Base-by-base conservation (phyloP, 208 protist genomes). In the Acanthamoeba royreba region DNA sequence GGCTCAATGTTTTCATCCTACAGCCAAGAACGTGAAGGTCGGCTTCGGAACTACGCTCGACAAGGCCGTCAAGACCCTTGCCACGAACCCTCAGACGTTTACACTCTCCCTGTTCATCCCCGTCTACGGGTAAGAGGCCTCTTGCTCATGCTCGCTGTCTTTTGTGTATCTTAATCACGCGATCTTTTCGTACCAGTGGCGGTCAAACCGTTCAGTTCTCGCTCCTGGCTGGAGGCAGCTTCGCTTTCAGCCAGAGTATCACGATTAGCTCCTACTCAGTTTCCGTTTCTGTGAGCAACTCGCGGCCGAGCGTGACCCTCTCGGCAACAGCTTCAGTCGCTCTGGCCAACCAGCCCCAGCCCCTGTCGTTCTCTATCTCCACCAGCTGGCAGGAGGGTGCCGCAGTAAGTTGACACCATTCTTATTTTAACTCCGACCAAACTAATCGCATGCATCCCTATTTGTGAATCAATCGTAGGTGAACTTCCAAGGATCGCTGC, bases 371-470 rank as follows among this genome's bases (percentile, higher is more conserved):
- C 49, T 42, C 46, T 35, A 19, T 58, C 25, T 28, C 77, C n/a
- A 45, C 77, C 77, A 87, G 35, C 49, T 87, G 77, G 77, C 77
- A 87, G 77, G 46, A 87, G 49, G 35, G 55, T 31, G 35, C 77
- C 19, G 49, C 49, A 19, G 49, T 25, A 55, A 55, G 49, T 55
- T 55, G 49, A 55, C 49, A 25, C 49, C 49, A 55, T 55, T 55
- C 49, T 9, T 55, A 19, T 55, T 9, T 55, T 55, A 9, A 55
- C 19, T 9, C 13, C 19, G 49, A 19, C 49, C 13, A 19, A 25
- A 19, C 9, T 55, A 19, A 55, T 9, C 19, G 49, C 19, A n/a
- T n/a, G n/a, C n/a, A n/a, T n/a, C n/a, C n/a, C n/a, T n/a, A n/a
- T n/a, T n/a, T n/a, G n/a, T n/a, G n/a, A n/a, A n/a, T n/a, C n/a